A percentile compares a stretch with the other conserved stretches of the same genome.
Conservation (phyloP, 2,329 filamentous ascomycete species). For the Orbilia blumenaviensis region DNA sequence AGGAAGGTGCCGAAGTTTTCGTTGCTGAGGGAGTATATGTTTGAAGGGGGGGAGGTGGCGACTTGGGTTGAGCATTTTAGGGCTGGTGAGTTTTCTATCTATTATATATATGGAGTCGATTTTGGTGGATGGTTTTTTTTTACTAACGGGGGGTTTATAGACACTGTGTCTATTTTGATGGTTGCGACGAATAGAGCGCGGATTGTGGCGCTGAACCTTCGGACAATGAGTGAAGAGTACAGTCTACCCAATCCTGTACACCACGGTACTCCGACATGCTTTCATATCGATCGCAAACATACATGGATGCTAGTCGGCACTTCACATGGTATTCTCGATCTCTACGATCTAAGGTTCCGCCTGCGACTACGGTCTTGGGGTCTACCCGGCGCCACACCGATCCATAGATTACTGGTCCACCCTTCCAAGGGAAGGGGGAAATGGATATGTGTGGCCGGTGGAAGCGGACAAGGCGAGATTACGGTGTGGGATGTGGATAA, state of each 20-base stretch:
- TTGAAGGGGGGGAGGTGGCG: constrained; percentile 77
- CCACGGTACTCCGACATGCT: constrained; percentile 89
- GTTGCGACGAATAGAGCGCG: constrained; percentile 87
- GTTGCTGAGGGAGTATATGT: constrained; percentile 80
- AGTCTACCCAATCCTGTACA: constrained; percentile 85
- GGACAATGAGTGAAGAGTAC: constrained; percentile 84
- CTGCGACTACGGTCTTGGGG: constrained; percentile 89
- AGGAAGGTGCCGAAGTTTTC: constrained; percentile 73
- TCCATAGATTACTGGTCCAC: constrained; percentile 81
- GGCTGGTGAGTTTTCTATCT: constrained; percentile 56
- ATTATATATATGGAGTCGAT: background rate
- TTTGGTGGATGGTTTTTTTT: background rate
- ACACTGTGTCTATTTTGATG: constrained; percentile 81
- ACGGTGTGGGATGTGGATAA: constrained; percentile 97
- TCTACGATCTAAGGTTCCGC: constrained; percentile 97
- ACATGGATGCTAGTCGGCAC: constrained; percentile 94
- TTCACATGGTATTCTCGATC: constrained; percentile 86
- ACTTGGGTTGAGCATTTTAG: constrained; percentile 94
- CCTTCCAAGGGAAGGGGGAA: constrained; percentile 79
- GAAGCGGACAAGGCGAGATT: constrained; percentile 85
- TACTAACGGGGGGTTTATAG: constrained; percentile 63
- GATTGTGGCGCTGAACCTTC: constrained; percentile 83
- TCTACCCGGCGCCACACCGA: constrained; percentile 78
- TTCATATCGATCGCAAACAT: constrained; percentile 83
- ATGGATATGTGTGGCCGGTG: constrained; percentile 88